Evolutionary conservation across 2,329 filamentous ascomycete species (phyloP).

Genomic region (Trichophyton schoenleinii): DNA sequence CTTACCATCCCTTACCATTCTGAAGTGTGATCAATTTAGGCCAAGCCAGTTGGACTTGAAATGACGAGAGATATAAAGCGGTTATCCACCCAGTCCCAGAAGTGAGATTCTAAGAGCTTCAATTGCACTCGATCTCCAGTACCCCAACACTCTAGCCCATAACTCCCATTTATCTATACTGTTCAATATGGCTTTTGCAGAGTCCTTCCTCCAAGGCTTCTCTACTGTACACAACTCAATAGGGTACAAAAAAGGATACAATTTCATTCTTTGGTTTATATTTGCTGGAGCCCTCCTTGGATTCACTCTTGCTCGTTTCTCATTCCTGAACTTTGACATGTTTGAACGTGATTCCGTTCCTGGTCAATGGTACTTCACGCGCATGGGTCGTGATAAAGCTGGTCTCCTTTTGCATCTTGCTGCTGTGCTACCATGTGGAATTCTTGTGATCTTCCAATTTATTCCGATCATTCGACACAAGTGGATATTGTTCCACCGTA

Average conservation of each 20-base stretch:
- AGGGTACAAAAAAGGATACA: constrained; percentile 6
- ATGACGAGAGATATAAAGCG: background rate
- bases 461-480: constrained; percentile 35
- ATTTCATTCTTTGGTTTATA: constrained; percentile 22
- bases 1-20: too few relatives aligned
- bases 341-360: constrained; percentile 20
- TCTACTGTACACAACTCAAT: constrained; percentile 3
- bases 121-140: background rate
- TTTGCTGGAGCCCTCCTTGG: constrained; percentile 36
- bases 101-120: background rate
- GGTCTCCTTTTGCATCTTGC: constrained; percentile 35
- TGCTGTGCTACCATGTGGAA: constrained; percentile 20
- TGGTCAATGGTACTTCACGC: constrained; percentile 34
- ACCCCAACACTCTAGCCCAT: background rate
- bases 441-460: constrained; percentile 34
- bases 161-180: background rate
- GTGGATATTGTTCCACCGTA: constrained; percentile 43
- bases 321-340: constrained; percentile 28
- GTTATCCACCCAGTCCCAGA: background rate
- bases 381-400: constrained; percentile 22
- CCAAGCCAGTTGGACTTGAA: background rate
- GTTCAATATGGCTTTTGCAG: background rate
- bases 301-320: constrained; percentile 39
- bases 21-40: background rate
- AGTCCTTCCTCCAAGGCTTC: background rate